Conservation (phyloP, 306 rosid genomes). For the Benincasa hispida region DNA sequence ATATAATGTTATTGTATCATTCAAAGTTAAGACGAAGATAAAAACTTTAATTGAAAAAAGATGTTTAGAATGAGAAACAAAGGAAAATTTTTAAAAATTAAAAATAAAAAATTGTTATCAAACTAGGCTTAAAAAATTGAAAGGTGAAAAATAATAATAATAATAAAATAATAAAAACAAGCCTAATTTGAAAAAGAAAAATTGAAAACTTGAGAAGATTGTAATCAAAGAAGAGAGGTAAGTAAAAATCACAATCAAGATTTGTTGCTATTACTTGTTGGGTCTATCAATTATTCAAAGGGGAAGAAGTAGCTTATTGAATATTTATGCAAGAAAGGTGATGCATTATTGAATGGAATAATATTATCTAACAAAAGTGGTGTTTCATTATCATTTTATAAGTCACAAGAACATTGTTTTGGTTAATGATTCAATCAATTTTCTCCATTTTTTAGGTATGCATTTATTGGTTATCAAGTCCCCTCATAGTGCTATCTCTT, state of each 20-base stretch:
- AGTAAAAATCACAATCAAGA: background rate
- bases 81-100: too few species aligned
- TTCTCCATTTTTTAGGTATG: background rate
- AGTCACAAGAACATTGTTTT: background rate
- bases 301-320: background rate
- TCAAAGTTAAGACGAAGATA: too few species aligned
- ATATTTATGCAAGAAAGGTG: background rate
- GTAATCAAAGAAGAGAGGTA: background rate
- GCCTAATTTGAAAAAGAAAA: background rate
- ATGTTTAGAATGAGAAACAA: too few species aligned
- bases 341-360: constrained; percentile 1
- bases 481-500: background rate
- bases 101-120: background rate
- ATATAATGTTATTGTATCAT: too few species aligned
- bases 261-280: background rate
- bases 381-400: background rate
- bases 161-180: too few species aligned
- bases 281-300: background rate
- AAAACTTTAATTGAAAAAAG: too few species aligned
- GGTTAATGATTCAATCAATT: background rate
- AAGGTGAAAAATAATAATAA: too few species aligned
- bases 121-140: too few species aligned
- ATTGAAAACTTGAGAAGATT: background rate
- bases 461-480: background rate
- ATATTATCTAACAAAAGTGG: background rate